phyloP scores from a whole-genome alignment of 352 stramenopile genomes.

The Blastocystis sp. region DNA sequence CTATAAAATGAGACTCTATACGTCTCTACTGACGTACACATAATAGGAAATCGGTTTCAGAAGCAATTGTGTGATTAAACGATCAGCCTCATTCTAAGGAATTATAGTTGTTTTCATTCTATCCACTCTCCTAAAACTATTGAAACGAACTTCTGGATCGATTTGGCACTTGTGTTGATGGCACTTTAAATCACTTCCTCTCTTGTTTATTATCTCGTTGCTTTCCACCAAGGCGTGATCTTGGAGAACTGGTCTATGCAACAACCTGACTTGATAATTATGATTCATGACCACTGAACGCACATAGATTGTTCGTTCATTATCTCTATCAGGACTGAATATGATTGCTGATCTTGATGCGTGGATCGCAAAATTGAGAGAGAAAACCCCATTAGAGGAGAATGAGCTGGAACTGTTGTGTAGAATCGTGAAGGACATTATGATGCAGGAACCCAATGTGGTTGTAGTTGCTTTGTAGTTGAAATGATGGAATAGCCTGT shows the following conservation, averaged over 20 bases:
- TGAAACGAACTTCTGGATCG: not conserved
- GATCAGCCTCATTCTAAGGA: not conserved
- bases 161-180: no score
- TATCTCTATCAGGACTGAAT: not conserved
- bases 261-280: no score
- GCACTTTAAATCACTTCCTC: no score
- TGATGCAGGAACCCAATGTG: constrained; percentile 78
- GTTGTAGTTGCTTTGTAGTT: not conserved
- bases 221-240: no score
- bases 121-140: not conserved
- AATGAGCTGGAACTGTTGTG: constrained; percentile 79
- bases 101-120: not conserved
- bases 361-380: constrained; percentile 76
- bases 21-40: not conserved
- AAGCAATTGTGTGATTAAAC: no score
- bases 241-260: no score
- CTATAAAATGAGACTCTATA: not conserved
- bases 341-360: constrained; percentile 71
- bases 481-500: not conserved
- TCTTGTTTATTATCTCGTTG: no score
- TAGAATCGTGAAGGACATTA: constrained; percentile 78
- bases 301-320: not conserved
- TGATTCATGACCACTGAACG: constrained; percentile 32
- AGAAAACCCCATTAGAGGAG: constrained; percentile 75
- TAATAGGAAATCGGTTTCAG: not conserved